Conservation (phyloP, 2,329 filamentous ascomycete genomes). For the Sporothrix schenckii region DNA sequence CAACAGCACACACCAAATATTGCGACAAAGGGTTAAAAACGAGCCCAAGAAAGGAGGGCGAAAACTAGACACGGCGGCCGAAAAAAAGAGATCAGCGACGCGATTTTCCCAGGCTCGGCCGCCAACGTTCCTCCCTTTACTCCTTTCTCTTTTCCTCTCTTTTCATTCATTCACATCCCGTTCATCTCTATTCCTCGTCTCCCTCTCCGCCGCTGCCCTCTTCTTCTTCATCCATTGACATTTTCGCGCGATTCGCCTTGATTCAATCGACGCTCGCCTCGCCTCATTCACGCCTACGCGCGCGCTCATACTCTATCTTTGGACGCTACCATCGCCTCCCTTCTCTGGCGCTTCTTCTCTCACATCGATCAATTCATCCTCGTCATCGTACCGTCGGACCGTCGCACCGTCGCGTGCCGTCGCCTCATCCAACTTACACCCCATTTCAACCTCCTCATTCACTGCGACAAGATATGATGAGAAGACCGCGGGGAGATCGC, state of each 20-base stretch:
- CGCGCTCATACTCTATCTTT: background rate
- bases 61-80: constrained; percentile 22
- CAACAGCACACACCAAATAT: constrained; percentile 5
- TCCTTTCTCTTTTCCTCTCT: constrained; percentile 15
- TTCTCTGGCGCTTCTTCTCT: background rate
- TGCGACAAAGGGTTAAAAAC: constrained; percentile 2
- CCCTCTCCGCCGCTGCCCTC: background rate
- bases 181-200: background rate
- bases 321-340: background rate
- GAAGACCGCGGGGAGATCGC: constrained; percentile 56
- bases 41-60: background rate
- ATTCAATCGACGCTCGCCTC: background rate
- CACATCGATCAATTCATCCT: background rate
- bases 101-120: constrained; percentile 21
- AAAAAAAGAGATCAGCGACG: constrained; percentile 20
- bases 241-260: background rate
- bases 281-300: background rate
- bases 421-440: constrained; percentile 42
- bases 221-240: background rate
- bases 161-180: background rate
- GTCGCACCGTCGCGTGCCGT: constrained; percentile 29
- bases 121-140: constrained; percentile 17
- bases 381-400: background rate
- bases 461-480: constrained; percentile 57
- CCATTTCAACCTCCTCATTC: constrained; percentile 39